A percentile compares a stretch with the other conserved stretches of the same genome.
Evolutionary conservation across 179 eudicot genomes (phyloP).

Genomic region (Nepenthes alata): DNA sequence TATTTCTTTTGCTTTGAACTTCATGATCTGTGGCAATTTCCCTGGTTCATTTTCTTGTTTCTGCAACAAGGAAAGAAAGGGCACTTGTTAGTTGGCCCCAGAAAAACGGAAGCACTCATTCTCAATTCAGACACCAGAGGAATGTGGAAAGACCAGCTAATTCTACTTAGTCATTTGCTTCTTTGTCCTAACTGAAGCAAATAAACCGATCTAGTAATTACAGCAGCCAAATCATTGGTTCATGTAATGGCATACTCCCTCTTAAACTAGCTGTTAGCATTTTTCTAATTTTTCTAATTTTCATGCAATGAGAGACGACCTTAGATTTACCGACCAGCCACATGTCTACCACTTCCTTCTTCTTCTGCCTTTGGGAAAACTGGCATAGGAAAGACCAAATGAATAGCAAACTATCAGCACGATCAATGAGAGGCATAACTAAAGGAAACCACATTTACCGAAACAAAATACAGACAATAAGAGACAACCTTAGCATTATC

Average conservation of each 20-base stretch:
- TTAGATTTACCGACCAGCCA: conserved; percentile 29
- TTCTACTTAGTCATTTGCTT: background rate
- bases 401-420: conserved; percentile 4
- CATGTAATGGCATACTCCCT: no score
- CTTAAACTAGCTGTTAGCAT: no score
- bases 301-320: conserved; percentile 21
- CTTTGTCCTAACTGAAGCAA: background rate
- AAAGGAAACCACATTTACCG: background rate
- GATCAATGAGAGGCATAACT: background rate
- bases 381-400: conserved; percentile 10
- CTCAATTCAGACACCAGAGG: background rate
- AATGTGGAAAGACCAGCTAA: background rate
- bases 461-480: background rate
- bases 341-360: conserved; percentile 36
- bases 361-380: conserved; percentile 47
- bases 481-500: conserved; percentile 38
- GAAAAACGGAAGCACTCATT: background rate
- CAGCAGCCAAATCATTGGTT: no score
- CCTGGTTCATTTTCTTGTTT: conserved; percentile 22
- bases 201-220: background rate
- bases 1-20: conserved; percentile 16
- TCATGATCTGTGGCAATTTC: conserved; percentile 17
- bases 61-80: conserved; percentile 15
- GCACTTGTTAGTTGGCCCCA: conserved; percentile 3
- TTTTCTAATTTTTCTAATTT: no score